Evolutionary conservation across 768 basidiomycete species (phyloP).

Genomic region (Nidularia pulvinata): DNA sequence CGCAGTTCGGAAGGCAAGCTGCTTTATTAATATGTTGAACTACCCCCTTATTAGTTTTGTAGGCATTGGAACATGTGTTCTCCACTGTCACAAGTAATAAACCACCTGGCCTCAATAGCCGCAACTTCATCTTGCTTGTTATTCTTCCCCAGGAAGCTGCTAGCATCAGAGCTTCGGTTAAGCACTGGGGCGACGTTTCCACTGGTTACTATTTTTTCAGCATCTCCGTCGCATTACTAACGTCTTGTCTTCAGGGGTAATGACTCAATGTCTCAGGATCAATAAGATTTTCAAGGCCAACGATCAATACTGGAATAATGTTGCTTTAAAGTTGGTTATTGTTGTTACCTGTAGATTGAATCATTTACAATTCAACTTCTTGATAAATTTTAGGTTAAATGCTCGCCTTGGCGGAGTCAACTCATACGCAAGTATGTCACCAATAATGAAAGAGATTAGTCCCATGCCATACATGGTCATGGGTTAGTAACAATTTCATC

Average conservation of each 20-base stretch:
- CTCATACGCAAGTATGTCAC: slow-evolving; percentile 23
- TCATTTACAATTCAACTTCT: not conserved
- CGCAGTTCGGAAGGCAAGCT: no score
- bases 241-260: slow-evolving; percentile 24
- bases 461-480: slow-evolving; percentile 33
- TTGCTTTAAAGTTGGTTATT: no score
- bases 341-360: not conserved
- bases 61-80: no score
- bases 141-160: slow-evolving; percentile 51
- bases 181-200: slow-evolving; percentile 53
- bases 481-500: slow-evolving; percentile 17
- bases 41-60: no score
- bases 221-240: not conserved
- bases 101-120: not conserved
- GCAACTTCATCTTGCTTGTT: slow-evolving; percentile 37
- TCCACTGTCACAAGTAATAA: no score
- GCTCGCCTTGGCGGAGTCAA: slow-evolving; percentile 54
- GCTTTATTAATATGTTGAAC: no score
- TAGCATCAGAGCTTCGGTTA: slow-evolving; percentile 42
- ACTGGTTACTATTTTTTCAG: slow-evolving; percentile 10
- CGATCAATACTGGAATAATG: no score
- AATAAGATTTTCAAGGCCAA: slow-evolving; percentile 24
- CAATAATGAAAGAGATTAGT: slow-evolving; percentile 11
- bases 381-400: slow-evolving; percentile 38
- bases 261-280: slow-evolving; percentile 43